Percentiles rank a stretch among this genome's conserved stretches.
These are phyloP conservation scores for Pythium diclinum DNA, from an alignment of 352 stramenopile species.

Conservation along the genomic window DNA sequence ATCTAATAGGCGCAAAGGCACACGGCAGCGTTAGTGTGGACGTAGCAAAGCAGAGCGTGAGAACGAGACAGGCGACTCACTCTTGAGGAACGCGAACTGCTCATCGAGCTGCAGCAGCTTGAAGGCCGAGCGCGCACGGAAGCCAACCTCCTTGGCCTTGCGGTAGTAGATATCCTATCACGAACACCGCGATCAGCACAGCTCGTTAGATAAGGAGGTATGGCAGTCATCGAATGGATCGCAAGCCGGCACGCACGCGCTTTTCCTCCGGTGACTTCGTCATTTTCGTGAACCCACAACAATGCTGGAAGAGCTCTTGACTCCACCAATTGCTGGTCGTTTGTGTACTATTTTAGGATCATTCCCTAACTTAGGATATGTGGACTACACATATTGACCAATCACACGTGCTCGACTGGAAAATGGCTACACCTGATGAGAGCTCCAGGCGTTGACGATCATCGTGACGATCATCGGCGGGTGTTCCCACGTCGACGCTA, in stretches of 20 bases:
- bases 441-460: no score
- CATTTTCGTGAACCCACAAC: conserved; percentile 29
- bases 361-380: background rate
- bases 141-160: conserved; percentile 94
- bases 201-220: background rate
- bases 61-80: conserved; percentile 13
- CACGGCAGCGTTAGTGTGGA: background rate
- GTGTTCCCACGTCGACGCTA: conserved; percentile 66
- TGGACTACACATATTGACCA: background rate
- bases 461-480: conserved; percentile 91
- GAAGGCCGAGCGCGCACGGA: conserved; percentile 96
- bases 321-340: conserved; percentile 1
- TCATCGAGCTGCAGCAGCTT: conserved; percentile 99
- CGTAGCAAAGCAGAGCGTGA: background rate
- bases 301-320: conserved; percentile 7
- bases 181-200: background rate
- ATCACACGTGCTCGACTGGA: background rate
- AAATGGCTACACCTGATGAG: background rate
- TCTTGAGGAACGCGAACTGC: conserved; percentile 94
- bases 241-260: conserved; percentile 33
- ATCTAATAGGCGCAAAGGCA: conserved; percentile 23
- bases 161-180: conserved; percentile 89
- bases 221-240: background rate
- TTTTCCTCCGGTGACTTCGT: conserved; percentile 62
- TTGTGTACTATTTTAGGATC: background rate